Base-by-base conservation (phyloP, 805 yeast species). In the Suhomyces kilbournensis region DNA sequence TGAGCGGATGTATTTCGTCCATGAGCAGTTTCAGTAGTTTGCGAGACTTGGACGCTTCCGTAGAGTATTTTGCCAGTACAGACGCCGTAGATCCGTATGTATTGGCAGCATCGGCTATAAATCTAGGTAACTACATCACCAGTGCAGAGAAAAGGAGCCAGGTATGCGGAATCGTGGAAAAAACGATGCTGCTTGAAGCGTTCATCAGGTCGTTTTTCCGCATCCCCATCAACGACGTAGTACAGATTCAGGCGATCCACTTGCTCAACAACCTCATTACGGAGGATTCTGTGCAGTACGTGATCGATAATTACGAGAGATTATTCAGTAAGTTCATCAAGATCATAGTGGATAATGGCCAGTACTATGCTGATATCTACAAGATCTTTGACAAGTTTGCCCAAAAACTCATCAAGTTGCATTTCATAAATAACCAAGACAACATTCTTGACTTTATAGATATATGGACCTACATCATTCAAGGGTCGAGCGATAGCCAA, bases 171-270 rank as follows among this genome's bases (percentile, higher is more conserved):
- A 45, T 56, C 17, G 47, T 55, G 6, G 51, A 46, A 1, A 19
- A 47, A 17, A 49, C 15, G 23, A 38, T 50, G 7, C 44, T 50
- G 7, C 42, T 61, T 15, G 49, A 49, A 2, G 19, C 17, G 3
- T 65, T 71, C 22, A 54, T 68, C 17, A 17, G 40, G n/a, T 42
- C 45, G 3, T 70, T 57, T 46, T 69, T 63, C 49, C 44, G 50
- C 19, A 56, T 54, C 25, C 48, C 49, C 1, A 62, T 68, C 51
- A 60, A 58, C 25, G 78, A 75, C 51, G 63, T 74, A 6, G 63
- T 74, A 5, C 77, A 71, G 50, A 62, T 60, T 51, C 79, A 75
- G 56, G 61, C 69, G 5, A 57, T 68, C 44, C 78, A 75, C 55
- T 53, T 70, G 52, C 56, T 74, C 47, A 69, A 61, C 45, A 70